Percentiles rank a stretch among this genome's conserved stretches.
Evolutionary conservation across 2,329 filamentous ascomycete species (phyloP).

Genomic region (Rhynchosporium graminicola): DNA sequence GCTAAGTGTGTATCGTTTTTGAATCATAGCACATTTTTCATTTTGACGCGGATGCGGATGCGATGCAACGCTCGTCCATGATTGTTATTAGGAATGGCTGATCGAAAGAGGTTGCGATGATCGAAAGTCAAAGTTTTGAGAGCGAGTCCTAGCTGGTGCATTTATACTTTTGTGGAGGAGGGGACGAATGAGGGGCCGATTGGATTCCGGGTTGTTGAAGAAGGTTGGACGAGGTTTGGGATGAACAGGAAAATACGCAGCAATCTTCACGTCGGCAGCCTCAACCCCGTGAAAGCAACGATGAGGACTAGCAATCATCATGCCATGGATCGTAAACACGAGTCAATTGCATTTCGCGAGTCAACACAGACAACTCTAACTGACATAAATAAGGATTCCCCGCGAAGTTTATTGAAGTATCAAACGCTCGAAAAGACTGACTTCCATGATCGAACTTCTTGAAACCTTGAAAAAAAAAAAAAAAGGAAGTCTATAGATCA

Average conservation of each 20-base stretch:
- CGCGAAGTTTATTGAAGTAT: background rate
- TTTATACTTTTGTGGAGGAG: background rate
- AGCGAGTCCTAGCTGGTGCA: background rate
- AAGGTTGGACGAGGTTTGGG: background rate
- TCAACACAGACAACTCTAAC: background rate
- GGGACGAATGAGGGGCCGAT: no score
- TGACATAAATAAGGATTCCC: background rate
- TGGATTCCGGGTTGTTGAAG: background rate
- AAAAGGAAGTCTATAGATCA: background rate
- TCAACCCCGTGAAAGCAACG: background rate
- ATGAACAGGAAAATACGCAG: background rate
- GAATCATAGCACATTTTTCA: no score
- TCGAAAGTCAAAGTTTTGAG: no score
- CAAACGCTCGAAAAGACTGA: background rate
- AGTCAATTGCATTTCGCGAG: background rate
- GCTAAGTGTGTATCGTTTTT: background rate
- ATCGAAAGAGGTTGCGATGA: background rate
- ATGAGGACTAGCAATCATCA: background rate
- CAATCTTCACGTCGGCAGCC: background rate
- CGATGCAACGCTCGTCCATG: no score
- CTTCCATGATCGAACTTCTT: conserved; percentile 4
- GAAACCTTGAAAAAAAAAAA: no score
- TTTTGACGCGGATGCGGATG: no score
- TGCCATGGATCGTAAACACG: background rate
- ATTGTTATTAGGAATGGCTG: background rate